These are phyloP conservation scores for Calycina herbarum DNA, from an alignment of 2,329 filamentous ascomycete genomes.

Conservation along the genomic window DNA sequence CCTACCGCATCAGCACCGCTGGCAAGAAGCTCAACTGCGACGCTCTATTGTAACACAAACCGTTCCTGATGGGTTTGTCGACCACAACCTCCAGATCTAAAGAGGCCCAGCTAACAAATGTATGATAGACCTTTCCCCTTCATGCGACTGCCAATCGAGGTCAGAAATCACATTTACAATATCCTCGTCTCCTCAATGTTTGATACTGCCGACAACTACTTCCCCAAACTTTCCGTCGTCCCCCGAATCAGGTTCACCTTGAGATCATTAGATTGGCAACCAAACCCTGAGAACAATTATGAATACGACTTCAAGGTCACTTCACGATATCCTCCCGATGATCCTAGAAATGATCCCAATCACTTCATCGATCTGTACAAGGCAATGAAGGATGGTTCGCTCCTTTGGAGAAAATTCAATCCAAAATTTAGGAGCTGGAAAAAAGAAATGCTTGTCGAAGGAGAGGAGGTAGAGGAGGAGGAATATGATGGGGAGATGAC, in stretches of 20 bases:
- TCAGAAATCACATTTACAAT: slow-evolving; percentile 3
- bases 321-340: not conserved
- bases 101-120: not conserved
- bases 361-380: not conserved
- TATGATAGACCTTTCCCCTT: not conserved
- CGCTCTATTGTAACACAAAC: not conserved
- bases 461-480: not conserved
- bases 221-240: not conserved
- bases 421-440: not conserved
- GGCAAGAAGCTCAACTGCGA: not conserved
- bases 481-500: not conserved
- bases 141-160: not conserved
- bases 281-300: not conserved
- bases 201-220: not conserved
- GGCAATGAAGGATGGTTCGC: not conserved
- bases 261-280: not conserved
- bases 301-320: not conserved
- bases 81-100: not conserved
- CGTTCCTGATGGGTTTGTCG: not conserved
- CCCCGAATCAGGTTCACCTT: not conserved
- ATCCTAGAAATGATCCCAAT: not conserved
- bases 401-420: not conserved
- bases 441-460: not conserved
- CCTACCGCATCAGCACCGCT: not conserved
- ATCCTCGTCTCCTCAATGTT: slow-evolving; percentile 6